These are phyloP conservation scores for Saturnispora saitoi DNA, from an alignment of 805 yeast genomes.

Conservation along the genomic window DNA sequence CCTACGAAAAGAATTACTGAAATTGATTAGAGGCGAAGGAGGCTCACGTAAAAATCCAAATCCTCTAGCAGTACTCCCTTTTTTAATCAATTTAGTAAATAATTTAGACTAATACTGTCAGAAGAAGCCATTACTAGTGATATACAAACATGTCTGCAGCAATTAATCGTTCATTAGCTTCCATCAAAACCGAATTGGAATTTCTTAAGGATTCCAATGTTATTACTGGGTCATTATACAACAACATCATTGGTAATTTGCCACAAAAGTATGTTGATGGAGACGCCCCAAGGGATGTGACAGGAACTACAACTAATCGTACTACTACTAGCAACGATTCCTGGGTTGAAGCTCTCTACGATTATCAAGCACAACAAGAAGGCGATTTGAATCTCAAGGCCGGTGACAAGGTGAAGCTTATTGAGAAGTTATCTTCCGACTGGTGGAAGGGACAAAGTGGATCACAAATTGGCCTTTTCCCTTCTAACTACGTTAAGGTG, in stretches of 20 bases:
- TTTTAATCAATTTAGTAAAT: too few species aligned
- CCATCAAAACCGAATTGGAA: constrained; percentile 64
- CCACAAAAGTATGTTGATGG: constrained; percentile 53
- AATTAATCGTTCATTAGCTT: constrained; percentile 71
- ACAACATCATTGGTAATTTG: constrained; percentile 29
- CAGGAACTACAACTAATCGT: not conserved
- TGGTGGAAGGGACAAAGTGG: constrained; percentile 84
- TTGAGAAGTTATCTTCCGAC: constrained; percentile 68
- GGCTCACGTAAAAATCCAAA: too few species aligned
- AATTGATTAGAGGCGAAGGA: too few species aligned
- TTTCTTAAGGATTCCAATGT: constrained; percentile 70
- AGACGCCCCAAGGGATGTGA: constrained; percentile 13
- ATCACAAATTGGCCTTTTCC: constrained; percentile 72
- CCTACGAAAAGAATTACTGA: too few species aligned
- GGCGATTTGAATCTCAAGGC: constrained; percentile 58
- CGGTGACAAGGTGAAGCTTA: constrained; percentile 64
- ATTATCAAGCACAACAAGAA: constrained; percentile 62
- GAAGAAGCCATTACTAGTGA: not conserved
- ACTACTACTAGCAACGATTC: constrained; percentile 23
- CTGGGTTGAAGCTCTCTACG: constrained; percentile 60
- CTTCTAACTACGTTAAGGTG: constrained; percentile 59
- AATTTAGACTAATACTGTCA: not conserved
- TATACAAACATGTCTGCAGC: constrained; percentile 36
- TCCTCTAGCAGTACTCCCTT: too few species aligned
- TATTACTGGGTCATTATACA: constrained; percentile 46